Percentiles rank a stretch among this genome's conserved stretches.
Conservation (phyloP, 108 stramenopile genomes). For the Conticribra weissflogii region DNA sequence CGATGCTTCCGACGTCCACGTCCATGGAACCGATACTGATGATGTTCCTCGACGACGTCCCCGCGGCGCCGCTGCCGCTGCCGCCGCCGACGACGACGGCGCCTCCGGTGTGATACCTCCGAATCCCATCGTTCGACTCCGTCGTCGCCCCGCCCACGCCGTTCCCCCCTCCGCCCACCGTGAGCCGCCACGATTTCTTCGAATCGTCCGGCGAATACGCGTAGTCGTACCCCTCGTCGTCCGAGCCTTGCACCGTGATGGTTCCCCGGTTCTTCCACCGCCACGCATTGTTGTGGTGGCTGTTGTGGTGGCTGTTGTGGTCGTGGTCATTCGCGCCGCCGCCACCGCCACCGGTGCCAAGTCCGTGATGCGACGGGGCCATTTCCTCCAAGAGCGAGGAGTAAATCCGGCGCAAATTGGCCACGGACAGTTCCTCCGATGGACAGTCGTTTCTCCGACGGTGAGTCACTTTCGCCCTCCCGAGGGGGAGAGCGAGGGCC, state of each 20-base stretch:
- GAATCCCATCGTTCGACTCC: constrained; percentile 39
- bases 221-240: constrained; percentile 43
- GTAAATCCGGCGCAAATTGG: constrained; percentile 32
- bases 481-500: no score
- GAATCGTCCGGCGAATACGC: constrained; percentile 37
- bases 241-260: constrained; percentile 29
- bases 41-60: background rate
- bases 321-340: background rate
- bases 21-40: background rate
- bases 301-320: background rate
- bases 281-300: constrained; percentile 5
- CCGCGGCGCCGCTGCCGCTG: constrained; percentile 9
- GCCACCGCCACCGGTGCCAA: constrained; percentile 4
- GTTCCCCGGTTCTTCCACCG: constrained; percentile 46
- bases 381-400: constrained; percentile 43
- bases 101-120: constrained; percentile 48
- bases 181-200: constrained; percentile 23
- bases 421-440: constrained; percentile 38
- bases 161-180: background rate
- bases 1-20: constrained; percentile 26
- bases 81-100: background rate
- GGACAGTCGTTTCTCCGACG: no score
- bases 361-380: constrained; percentile 30
- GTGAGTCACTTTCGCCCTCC: no score
- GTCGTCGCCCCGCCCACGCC: constrained; percentile 28